Base-by-base conservation (phyloP, 495 filamentous ascomycete species). In the Podospora sp. region DNA sequence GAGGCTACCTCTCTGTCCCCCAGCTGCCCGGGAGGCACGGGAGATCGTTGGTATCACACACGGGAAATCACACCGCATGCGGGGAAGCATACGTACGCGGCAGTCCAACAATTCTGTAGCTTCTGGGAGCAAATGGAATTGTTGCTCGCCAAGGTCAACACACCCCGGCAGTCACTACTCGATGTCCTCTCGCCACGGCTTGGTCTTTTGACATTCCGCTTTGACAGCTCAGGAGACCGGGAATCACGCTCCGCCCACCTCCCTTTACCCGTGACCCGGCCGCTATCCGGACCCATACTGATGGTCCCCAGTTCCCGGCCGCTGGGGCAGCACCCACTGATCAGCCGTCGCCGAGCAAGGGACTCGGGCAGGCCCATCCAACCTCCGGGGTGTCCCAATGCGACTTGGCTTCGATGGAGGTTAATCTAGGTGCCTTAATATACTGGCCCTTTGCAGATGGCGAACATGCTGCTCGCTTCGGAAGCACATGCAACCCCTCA, bases 371-470 rank as follows among this genome's bases (percentile, higher is more conserved):
- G 66, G 65, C 62, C 66, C 24, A 67, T 62, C 36, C 25, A 35
- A 66, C 68, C 40, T 68, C 63, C 70, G 68, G 25, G 46, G 60
- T 8, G 26, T 61, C 69, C 50, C 22, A 65, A 69, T 68, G 33
- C 40, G 67, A 70, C 46, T 59, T n/a, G 56, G 60, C 57, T 51
- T 36, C 50, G 52, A 60, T 22, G 25, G 55, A 68, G 68, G 71
- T 72, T 70, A 72, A 70, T 75, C 57, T 66, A 76, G 73, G 75
- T 73, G 72, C 65, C 74, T 71, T 70, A 50, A 35, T 22, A 46
- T 29, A 24, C 59, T n/a, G 9, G 40, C 12, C 9, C 40, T 6
- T 18, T 33, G 26, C 57, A 59, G 26, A 22, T 27, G n/a, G 27
- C 5, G 26, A 33, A 11, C 57, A 27, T 21, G 26, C 57, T 21